These are phyloP conservation scores for Chaetomium sp. DNA, from an alignment of 2,329 filamentous ascomycete species.

Conservation along the genomic window DNA sequence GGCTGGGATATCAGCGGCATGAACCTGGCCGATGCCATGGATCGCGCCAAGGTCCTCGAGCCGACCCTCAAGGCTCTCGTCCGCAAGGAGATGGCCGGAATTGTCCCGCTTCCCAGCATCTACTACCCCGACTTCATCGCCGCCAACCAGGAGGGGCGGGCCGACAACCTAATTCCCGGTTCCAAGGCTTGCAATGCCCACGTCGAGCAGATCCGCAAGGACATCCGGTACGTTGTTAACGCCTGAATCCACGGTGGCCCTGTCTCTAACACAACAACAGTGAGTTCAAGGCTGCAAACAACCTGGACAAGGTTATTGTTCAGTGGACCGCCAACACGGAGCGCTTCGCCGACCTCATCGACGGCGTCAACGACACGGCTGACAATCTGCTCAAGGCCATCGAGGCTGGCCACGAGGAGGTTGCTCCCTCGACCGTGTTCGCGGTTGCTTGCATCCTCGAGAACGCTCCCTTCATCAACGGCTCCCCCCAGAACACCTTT, in stretches of 20 bases:
- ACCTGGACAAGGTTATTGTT: slow-evolving; percentile 92
- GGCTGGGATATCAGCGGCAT: slow-evolving; percentile 96
- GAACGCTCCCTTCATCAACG: slow-evolving; percentile 93
- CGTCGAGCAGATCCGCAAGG: slow-evolving; percentile 88
- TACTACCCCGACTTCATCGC: slow-evolving; percentile 99
- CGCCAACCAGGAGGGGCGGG: slow-evolving; percentile 94
- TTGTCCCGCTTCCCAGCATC: slow-evolving; percentile 89
- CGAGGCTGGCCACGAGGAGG: slow-evolving; percentile 80
- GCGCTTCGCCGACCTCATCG: slow-evolving; percentile 85
- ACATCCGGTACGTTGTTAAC: slow-evolving; percentile 68
- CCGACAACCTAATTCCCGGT: slow-evolving; percentile 85
- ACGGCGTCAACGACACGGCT: slow-evolving; percentile 93
- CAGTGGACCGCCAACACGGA: slow-evolving; percentile 99
- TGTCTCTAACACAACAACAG: slow-evolving; percentile 44
- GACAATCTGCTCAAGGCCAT: slow-evolving; percentile 91
- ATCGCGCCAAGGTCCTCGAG: slow-evolving; percentile 91
- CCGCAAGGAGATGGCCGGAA: slow-evolving; percentile 86
- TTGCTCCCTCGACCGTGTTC: slow-evolving; percentile 95
- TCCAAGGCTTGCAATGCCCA: slow-evolving; percentile 83
- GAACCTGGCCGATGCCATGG: slow-evolving; percentile 90
- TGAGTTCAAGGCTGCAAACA: slow-evolving; percentile 84
- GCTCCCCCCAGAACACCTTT: slow-evolving; percentile 98
- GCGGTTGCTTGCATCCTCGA: slow-evolving; percentile 94
- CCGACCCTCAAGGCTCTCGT: slow-evolving; percentile 89
- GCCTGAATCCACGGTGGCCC: background rate